phyloP scores from a whole-genome alignment of 2,329 filamentous ascomycete genomes.

The Aspergillus sp. region DNA sequence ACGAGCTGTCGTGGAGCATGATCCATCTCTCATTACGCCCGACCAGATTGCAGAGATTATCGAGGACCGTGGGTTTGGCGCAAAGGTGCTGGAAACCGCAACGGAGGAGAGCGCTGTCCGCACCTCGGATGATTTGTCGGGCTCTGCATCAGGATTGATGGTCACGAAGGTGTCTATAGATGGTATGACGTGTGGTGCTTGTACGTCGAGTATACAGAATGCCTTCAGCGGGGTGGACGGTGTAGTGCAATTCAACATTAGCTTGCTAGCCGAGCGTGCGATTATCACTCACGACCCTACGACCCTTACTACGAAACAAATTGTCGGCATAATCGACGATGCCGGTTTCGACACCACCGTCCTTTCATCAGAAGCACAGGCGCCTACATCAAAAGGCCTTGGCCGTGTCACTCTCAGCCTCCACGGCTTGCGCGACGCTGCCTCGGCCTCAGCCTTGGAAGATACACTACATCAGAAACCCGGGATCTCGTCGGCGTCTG shows the following conservation, averaged over 20 bases:
- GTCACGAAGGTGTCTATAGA: slow-evolving; percentile 87
- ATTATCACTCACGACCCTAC: slow-evolving; percentile 79
- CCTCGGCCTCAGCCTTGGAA: slow-evolving; percentile 72
- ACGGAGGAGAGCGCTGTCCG: slow-evolving; percentile 38
- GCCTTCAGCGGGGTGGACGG: slow-evolving; percentile 78
- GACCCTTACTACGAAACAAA: slow-evolving; percentile 70
- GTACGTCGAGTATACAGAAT: slow-evolving; percentile 85
- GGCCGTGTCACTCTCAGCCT: slow-evolving; percentile 77
- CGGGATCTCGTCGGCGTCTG: slow-evolving; percentile 72
- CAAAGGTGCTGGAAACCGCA: slow-evolving; percentile 72
- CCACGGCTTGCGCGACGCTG: slow-evolving; percentile 74
- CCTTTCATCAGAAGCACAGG: slow-evolving; percentile 71
- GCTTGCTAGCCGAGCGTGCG: slow-evolving; percentile 85
- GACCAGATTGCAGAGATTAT: slow-evolving; percentile 60
- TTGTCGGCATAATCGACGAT: slow-evolving; percentile 83
- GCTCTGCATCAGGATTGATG: slow-evolving; percentile 45
- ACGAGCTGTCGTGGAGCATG: slow-evolving; percentile 81
- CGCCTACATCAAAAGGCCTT: slow-evolving; percentile 55
- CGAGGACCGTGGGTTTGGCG: slow-evolving; percentile 75
- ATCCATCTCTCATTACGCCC: slow-evolving; percentile 57
- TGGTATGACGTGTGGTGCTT: slow-evolving; percentile 97
- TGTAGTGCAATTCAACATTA: slow-evolving; percentile 88
- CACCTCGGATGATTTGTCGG: slow-evolving; percentile 35
- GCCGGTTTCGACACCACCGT: slow-evolving; percentile 83
- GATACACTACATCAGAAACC: slow-evolving; percentile 62